A percentile compares a stretch with the other conserved stretches of the same genome.
Evolutionary conservation across 768 basidiomycete genomes (phyloP).

Genomic region (Boletus speciosus): DNA sequence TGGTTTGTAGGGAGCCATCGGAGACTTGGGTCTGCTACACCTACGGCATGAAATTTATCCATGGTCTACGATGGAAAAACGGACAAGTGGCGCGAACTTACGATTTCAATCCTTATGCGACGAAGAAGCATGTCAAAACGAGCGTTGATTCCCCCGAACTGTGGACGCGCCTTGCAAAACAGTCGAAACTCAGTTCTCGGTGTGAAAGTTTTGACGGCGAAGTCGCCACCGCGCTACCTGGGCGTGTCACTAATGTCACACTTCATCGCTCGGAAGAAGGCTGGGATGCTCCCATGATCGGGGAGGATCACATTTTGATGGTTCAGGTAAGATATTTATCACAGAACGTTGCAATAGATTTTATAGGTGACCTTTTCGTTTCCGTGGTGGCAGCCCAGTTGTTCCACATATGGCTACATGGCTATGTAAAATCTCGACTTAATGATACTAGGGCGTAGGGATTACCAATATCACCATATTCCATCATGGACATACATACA

Average conservation of each 20-base stretch:
- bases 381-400: constrained; percentile 6
- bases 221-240: constrained; percentile 29
- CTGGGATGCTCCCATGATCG: constrained; percentile 35
- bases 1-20: constrained; percentile 26
- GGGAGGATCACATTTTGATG: constrained; percentile 34
- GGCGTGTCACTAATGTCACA: constrained; percentile 19
- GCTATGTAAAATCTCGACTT: constrained; percentile 20
- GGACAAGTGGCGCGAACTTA: constrained; percentile 23
- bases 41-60: constrained; percentile 34
- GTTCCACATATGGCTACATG: constrained; percentile 24
- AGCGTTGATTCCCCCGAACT: constrained; percentile 3
- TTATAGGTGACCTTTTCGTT: background rate
- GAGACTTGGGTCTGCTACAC: constrained; percentile 36
- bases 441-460: background rate
- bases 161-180: constrained; percentile 19
- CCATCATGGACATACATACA: too few relatives aligned
- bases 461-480: too few relatives aligned
- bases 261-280: constrained; percentile 12
- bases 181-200: constrained; percentile 5
- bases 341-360: background rate
- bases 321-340: constrained; percentile 26
- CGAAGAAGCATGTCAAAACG: constrained; percentile 13
- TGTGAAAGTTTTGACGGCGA: constrained; percentile 19
- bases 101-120: constrained; percentile 33
- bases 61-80: constrained; percentile 20